These are phyloP conservation scores for Magnusiomyces paraingens DNA, from an alignment of 1,139 yeast species.

Conservation along the genomic window DNA sequence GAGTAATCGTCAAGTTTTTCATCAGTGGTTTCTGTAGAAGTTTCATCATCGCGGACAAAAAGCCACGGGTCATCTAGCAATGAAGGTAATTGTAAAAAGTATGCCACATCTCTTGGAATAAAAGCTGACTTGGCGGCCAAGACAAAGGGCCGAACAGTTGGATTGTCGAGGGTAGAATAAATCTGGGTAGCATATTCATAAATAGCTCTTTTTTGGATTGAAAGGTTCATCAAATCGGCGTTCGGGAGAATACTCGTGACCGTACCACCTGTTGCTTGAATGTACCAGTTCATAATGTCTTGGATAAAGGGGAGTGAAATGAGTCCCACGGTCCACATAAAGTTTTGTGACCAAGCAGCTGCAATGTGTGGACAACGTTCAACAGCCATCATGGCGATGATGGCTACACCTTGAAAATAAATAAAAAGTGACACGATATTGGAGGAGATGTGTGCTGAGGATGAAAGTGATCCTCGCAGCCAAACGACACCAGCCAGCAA, in stretches of 20 bases:
- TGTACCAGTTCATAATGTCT: slow-evolving; percentile 83
- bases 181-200: slow-evolving; percentile 17
- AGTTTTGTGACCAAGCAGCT: slow-evolving; percentile 97
- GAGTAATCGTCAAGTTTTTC: slow-evolving; percentile 53
- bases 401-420: slow-evolving; percentile 90
- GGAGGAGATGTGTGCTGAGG: slow-evolving; percentile 96
- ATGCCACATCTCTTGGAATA: slow-evolving; percentile 14
- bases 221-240: slow-evolving; percentile 55
- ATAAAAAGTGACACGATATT: slow-evolving; percentile 88
- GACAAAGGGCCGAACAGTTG: not conserved
- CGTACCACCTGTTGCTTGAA: slow-evolving; percentile 91
- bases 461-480: slow-evolving; percentile 79
- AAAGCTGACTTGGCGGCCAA: not conserved
- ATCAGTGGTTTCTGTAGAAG: slow-evolving; percentile 52
- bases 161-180: slow-evolving; percentile 14
- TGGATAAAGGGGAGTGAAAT: slow-evolving; percentile 80
- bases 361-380: slow-evolving; percentile 92
- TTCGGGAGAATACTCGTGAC: slow-evolving; percentile 67
- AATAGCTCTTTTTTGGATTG: slow-evolving; percentile 69
- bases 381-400: slow-evolving; percentile 95
- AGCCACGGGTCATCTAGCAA: not conserved
- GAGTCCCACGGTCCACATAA: slow-evolving; percentile 94
- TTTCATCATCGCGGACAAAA: slow-evolving; percentile 42
- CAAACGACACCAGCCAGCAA: slow-evolving; percentile 83
- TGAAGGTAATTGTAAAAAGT: slow-evolving; percentile 10